Evolutionary conservation across 768 basidiomycete species (phyloP).

Genomic region (Arthromyces matolae): DNA sequence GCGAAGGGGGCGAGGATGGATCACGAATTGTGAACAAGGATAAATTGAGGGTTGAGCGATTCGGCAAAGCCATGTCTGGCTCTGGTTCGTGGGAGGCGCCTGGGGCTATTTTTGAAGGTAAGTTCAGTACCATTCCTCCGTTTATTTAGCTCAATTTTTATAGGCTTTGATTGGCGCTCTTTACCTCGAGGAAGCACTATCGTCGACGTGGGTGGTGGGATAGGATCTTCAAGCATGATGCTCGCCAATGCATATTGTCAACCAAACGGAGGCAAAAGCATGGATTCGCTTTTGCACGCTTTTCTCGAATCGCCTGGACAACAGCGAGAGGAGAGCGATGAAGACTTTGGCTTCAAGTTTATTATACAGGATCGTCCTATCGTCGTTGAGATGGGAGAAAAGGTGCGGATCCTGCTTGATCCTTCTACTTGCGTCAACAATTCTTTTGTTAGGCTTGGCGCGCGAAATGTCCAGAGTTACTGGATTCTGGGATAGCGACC

Average conservation of each 20-base stretch:
- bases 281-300: background rate
- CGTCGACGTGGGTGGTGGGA: constrained; percentile 70
- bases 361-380: constrained; percentile 60
- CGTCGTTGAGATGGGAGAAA: constrained; percentile 50
- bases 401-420: constrained; percentile 29
- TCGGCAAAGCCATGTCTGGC: constrained; percentile 74
- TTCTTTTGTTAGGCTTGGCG: constrained; percentile 46
- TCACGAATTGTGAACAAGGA: constrained; percentile 31
- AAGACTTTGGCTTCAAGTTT: constrained; percentile 35
- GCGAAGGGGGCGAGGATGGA: constrained; percentile 16
- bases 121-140: no score
- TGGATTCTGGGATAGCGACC: constrained; percentile 47
- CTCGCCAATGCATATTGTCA: constrained; percentile 33
- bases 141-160: no score
- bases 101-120: constrained; percentile 54
- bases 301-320: background rate
- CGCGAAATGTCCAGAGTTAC: constrained; percentile 51
- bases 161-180: constrained; percentile 58
- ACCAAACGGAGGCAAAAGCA: background rate
- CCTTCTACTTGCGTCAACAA: background rate
- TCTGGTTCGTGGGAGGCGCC: constrained; percentile 70
- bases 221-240: constrained; percentile 46
- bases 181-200: constrained; percentile 49
- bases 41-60: constrained; percentile 57
- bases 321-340: constrained; percentile 16